Base-by-base conservation (phyloP, 1,284 basidiomycete species). In the Ustilago hordei region DNA sequence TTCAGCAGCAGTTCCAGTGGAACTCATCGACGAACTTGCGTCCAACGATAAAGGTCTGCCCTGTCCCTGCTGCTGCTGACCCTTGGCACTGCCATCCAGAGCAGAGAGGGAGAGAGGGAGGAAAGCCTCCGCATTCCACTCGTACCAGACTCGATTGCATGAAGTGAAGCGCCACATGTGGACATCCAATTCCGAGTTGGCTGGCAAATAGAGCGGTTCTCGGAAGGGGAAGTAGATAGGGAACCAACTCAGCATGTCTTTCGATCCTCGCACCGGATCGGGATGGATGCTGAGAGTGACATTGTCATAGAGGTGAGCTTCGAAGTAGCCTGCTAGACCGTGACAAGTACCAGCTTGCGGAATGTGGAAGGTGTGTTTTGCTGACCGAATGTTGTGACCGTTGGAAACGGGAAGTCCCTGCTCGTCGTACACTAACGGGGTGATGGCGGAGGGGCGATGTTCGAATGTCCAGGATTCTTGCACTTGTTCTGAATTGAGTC, bases 241-340 rank as follows among this genome's bases (percentile, higher is more conserved):
- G 88, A 99, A 99, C 97, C 97, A 99, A 82, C 94, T 96, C 70
- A 98, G 89, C 96, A 99, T 98, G 80, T 98, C 93, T 79, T 93
- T 67, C 93, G 17, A 90, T 87, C 63, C 93, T 91, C 86, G 93
- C 92, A 55, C 92, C 3, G 72, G 91, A 64, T 95, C 91, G 0
- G 97, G 97, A 85, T 98, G 95, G 56, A 97, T 99, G 80, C 94
- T 97, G 41, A 99, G 88, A 0, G 93, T 93, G 23, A 99, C 89
- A 78, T 93, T 91, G 45, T 91, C 91, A 85, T 98, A 99, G 5
- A 99, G 88, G 35, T 94, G 91, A 0, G 96, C 94, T 87, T 99
- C 96, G 83, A 99, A 99, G 87, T 98, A 99, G 3, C 97, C 97
- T 3, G 94, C 96, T 35, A 99, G 89, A n/a, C 97, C 97, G 85